Conservation (phyloP, 2,329 filamentous ascomycete genomes). For the Neonectria faginata region DNA sequence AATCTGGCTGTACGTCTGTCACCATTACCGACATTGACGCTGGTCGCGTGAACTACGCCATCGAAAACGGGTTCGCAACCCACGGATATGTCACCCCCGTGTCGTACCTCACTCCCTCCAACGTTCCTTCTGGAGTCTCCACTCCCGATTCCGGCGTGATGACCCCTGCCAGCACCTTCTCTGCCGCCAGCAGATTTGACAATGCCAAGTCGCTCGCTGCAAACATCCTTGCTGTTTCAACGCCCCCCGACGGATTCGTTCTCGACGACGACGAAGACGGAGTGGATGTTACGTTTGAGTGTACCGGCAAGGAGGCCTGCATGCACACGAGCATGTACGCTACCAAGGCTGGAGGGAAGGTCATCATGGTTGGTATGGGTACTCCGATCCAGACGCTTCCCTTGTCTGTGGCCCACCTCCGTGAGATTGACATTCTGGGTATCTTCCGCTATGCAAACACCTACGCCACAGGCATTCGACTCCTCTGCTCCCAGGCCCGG, state of each 20-base stretch:
- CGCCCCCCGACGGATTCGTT: conserved; percentile 42
- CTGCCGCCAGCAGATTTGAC: conserved; percentile 62
- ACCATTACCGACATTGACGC: conserved; percentile 71
- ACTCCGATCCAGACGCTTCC: conserved; percentile 80
- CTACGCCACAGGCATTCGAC: conserved; percentile 75
- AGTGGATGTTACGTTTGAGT: conserved; percentile 79
- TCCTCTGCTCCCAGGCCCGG: conserved; percentile 62
- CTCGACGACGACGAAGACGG: conserved; percentile 72
- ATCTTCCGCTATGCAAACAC: conserved; percentile 84
- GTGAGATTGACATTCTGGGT: conserved; percentile 82
- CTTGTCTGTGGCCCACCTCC: conserved; percentile 76
- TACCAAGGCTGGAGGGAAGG: conserved; percentile 75
- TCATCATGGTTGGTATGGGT: conserved; percentile 85
- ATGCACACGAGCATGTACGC: conserved; percentile 82
- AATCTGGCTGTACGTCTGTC: conserved; percentile 69
- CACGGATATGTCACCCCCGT: conserved; percentile 67
- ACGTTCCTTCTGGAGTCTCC: conserved; percentile 61
- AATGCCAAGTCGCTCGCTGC: conserved; percentile 61
- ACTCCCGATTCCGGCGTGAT: conserved; percentile 56
- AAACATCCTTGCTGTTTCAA: conserved; percentile 61
- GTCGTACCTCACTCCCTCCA: conserved; percentile 56
- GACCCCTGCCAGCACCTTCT: conserved; percentile 60
- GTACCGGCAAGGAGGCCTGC: conserved; percentile 80
- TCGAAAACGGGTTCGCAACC: conserved; percentile 69
- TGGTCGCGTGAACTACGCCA: conserved; percentile 69